These are phyloP conservation scores for Solanum virginianum DNA, from an alignment of 257 asterid species.

Conservation along the genomic window DNA sequence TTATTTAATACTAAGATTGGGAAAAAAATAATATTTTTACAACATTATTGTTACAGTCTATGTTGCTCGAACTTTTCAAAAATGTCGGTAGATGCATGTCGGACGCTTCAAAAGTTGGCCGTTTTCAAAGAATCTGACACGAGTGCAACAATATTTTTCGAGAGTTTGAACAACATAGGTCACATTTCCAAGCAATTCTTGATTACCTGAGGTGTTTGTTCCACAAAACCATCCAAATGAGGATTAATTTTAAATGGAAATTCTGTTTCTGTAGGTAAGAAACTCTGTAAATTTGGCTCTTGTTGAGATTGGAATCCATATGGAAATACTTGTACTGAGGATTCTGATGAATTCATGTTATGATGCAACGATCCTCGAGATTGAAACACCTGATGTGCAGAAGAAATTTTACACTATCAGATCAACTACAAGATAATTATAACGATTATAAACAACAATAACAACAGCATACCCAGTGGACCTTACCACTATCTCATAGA, in stretches of 20 bases:
- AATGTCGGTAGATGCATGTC: neutral
- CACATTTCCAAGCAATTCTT: neutral
- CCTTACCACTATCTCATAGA: no score
- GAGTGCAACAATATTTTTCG: neutral
- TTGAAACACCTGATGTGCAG: conserved; percentile 25
- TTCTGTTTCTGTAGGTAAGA: conserved; percentile 17
- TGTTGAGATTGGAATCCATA: conserved; percentile 38
- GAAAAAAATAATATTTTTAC: neutral
- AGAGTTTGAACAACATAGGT: neutral
- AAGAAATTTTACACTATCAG: neutral
- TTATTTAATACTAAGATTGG: neutral
- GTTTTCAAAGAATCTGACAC: neutral
- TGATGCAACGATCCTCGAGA: conserved; percentile 33
- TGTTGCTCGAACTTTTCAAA: neutral
- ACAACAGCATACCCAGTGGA: no score
- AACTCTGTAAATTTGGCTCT: conserved; percentile 1
- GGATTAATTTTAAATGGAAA: conserved; percentile 26
- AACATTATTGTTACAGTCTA: neutral
- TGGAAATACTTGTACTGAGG: conserved; percentile 12
- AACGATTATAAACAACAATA: neutral
- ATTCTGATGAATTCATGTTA: conserved; percentile 24
- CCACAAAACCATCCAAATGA: conserved; percentile 28
- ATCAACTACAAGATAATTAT: neutral
- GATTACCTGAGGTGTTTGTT: conserved; percentile 50
- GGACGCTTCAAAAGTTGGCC: neutral